Conservation (phyloP, 73 alveolate genomes). For the Diophrys sp. region DNA sequence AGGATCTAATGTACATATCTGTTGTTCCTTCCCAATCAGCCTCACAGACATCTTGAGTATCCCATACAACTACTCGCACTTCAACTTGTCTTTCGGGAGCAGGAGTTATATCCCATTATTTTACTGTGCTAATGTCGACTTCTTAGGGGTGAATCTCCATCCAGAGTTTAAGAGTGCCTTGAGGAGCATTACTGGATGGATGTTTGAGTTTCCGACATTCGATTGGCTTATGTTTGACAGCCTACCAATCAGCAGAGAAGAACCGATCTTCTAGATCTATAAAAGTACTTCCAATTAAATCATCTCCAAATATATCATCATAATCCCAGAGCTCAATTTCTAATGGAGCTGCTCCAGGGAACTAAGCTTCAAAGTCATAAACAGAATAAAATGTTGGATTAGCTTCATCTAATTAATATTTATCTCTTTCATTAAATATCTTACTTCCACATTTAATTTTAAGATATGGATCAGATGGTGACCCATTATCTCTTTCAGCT, state of each 20-base stretch:
- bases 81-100: slow-evolving; percentile 84
- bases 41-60: slow-evolving; percentile 70
- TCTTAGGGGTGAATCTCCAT: slow-evolving; percentile 69
- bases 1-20: slow-evolving; percentile 78
- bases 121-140: slow-evolving; percentile 55
- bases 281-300: no score
- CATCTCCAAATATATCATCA: slow-evolving; percentile 84
- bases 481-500: slow-evolving; percentile 81
- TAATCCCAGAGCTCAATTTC: slow-evolving; percentile 90
- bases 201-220: slow-evolving; percentile 77
- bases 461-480: slow-evolving; percentile 86
- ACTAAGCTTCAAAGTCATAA: slow-evolving; percentile 67
- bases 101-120: slow-evolving; percentile 83
- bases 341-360: slow-evolving; percentile 95
- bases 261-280: slow-evolving; percentile 97
- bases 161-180: slow-evolving; percentile 64
- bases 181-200: slow-evolving; percentile 45
- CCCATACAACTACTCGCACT: slow-evolving; percentile 89
- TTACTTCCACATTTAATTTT: neutral
- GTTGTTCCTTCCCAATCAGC: slow-evolving; percentile 84
- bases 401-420: neutral
- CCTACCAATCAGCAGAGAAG: slow-evolving; percentile 90
- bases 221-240: slow-evolving; percentile 87
- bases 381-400: slow-evolving; percentile 21
- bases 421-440: slow-evolving; percentile 10